phyloP scores from a whole-genome alignment of 768 basidiomycete species.

The Boletellus emodensis region DNA sequence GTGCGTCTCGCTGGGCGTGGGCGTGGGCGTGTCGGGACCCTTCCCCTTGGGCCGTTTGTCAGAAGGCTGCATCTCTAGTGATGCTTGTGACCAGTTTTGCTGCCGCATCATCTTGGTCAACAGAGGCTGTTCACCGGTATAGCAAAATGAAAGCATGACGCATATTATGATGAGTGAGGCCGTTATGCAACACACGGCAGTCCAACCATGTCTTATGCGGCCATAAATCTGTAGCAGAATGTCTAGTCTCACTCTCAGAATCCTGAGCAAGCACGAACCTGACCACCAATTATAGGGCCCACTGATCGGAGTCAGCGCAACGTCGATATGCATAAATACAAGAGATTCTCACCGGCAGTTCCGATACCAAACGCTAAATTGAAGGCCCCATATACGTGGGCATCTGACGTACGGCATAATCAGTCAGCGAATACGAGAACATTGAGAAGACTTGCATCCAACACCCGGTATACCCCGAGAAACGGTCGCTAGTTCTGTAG shows the following conservation, averaged over 20 bases:
- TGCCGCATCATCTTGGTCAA: constrained; percentile 25
- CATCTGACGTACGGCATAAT: constrained; percentile 41
- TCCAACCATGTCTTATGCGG: constrained; percentile 54
- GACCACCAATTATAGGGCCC: constrained; percentile 68
- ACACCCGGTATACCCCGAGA: constrained; percentile 55
- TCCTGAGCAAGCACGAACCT: constrained; percentile 37
- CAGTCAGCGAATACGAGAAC: not conserved
- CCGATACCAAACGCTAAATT: constrained; percentile 70
- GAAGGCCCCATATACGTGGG: constrained; percentile 70
- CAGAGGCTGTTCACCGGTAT: constrained; percentile 48
- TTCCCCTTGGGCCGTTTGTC: constrained; percentile 5
- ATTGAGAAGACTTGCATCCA: constrained; percentile 50
- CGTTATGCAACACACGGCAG: constrained; percentile 49
- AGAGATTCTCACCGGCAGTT: constrained; percentile 44
- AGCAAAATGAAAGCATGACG: constrained; percentile 40
- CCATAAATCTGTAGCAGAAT: constrained; percentile 50
- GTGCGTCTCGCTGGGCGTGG: not conserved
- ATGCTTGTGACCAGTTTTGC: constrained; percentile 9
- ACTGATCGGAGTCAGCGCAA: constrained; percentile 36
- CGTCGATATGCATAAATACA: not conserved
- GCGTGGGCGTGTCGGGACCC: not conserved
- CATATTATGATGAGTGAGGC: constrained; percentile 39
- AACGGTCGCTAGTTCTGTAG: constrained; percentile 62
- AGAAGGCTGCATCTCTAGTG: constrained; percentile 7
- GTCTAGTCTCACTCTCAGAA: constrained; percentile 1